Percentiles rank a stretch among this genome's conserved stretches.
Evolutionary conservation across 106 monocot genomes (phyloP).

Genomic region (Phalaenopsis aphrodite): DNA sequence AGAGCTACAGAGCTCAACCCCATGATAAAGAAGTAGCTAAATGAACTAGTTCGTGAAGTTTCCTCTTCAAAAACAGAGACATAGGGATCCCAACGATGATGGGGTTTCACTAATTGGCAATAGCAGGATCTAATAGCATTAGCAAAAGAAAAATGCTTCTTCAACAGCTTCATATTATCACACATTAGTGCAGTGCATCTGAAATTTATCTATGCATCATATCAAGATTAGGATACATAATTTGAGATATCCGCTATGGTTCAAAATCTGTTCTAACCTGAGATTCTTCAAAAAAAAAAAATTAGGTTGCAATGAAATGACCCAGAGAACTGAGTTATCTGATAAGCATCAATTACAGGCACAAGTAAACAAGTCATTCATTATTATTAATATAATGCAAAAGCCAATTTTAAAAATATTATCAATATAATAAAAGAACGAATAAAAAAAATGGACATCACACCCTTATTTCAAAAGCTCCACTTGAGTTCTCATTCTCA

Average conservation of each 20-base stretch:
- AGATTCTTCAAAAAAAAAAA: not conserved
- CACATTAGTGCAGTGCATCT: not conserved
- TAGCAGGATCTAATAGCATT: too few species aligned
- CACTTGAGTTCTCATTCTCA: constrained; percentile 8
- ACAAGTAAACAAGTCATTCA: not conserved
- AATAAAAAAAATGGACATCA: not conserved
- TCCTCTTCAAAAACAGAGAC: too few species aligned
- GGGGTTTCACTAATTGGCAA: too few species aligned
- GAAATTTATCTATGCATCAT: not conserved
- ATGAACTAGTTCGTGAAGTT: too few species aligned
- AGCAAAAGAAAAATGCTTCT: not conserved
- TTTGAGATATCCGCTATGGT: not conserved
- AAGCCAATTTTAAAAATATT: not conserved
- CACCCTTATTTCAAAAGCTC: constrained; percentile 47
- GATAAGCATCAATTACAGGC: not conserved
- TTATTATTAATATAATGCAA: not conserved
- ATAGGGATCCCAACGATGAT: too few species aligned
- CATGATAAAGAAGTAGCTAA: too few species aligned
- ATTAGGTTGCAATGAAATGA: not conserved
- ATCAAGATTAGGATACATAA: not conserved
- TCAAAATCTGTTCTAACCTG: not conserved
- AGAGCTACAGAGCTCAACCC: too few species aligned
- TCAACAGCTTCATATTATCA: not conserved
- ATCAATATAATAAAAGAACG: not conserved
- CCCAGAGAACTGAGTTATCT: not conserved